Percentiles rank a stretch among this genome's conserved stretches.
phyloP scores from a whole-genome alignment of 345 rosid species.

The Gossypium thurberi region DNA sequence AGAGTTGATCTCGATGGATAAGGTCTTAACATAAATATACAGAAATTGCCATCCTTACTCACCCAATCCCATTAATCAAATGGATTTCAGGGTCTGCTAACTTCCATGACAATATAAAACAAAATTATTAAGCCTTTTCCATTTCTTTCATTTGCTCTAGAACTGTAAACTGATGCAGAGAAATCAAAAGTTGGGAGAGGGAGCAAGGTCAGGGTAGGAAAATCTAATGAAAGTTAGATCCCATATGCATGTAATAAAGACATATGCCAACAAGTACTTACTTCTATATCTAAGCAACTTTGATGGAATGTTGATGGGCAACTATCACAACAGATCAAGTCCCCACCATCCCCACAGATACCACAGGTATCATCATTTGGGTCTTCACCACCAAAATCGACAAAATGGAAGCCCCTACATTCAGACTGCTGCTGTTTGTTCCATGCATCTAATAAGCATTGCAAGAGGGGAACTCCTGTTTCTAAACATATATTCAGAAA shows the following conservation, averaged over 20 bases:
- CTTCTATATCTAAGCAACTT: conserved; percentile 71
- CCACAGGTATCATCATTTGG: conserved; percentile 97
- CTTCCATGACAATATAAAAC: background rate
- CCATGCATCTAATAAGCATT: conserved; percentile 67
- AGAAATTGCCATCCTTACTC: background rate
- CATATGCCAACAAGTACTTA: conserved; percentile 15
- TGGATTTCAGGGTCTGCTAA: background rate
- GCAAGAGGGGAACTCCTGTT: conserved; percentile 58
- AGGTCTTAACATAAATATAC: background rate
- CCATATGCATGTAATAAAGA: background rate
- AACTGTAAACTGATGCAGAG: background rate
- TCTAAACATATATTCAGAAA: conserved; percentile 57
- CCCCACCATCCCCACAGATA: conserved; percentile 96
- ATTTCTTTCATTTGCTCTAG: background rate
- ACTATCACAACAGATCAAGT: conserved; percentile 82
- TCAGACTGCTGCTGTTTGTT: conserved; percentile 50
- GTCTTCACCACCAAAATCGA: conserved; percentile 63
- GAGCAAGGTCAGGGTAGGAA: background rate
- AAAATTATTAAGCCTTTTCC: background rate
- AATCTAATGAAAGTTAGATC: background rate
- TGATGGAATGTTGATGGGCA: conserved; percentile 97
- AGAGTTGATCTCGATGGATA: background rate
- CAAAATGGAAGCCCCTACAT: conserved; percentile 51
- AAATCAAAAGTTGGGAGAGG: background rate
- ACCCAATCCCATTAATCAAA: background rate